Evolutionary conservation across 257 asterid genomes (phyloP).

Genomic region (Solanum appendiculatum): DNA sequence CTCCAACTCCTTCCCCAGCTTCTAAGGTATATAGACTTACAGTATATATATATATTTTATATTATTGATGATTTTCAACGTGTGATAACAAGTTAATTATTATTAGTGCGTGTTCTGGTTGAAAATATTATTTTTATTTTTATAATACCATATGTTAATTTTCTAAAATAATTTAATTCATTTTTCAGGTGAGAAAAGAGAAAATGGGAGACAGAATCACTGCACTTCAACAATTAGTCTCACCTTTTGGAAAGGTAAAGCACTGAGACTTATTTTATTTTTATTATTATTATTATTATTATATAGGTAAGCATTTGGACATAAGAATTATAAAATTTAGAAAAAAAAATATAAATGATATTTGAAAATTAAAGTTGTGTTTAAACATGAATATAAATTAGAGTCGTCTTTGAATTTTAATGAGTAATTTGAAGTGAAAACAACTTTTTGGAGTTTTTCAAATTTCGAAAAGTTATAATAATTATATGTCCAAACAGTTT

Average conservation of each 20-base stretch:
- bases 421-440: too few species aligned
- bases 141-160: not conserved
- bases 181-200: slow-evolving; percentile 69
- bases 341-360: too few species aligned
- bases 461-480: not conserved
- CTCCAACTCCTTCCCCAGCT: slow-evolving; percentile 48
- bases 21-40: slow-evolving; percentile 37
- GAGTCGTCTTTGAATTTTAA: not conserved
- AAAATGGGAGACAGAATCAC: slow-evolving; percentile 79
- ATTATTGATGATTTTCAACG: fast-evolving
- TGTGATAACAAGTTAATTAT: not conserved
- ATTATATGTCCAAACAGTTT: not conserved
- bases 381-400: too few species aligned
- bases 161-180: not conserved
- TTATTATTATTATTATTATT: too few species aligned
- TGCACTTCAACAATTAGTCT: slow-evolving; percentile 81
- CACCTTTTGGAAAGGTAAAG: slow-evolving; percentile 88
- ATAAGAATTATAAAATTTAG: not conserved
- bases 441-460: not conserved
- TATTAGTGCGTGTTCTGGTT: not conserved
- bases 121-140: not conserved
- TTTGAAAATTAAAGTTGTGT: not conserved
- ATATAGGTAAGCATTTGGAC: too few species aligned
- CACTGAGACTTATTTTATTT: not conserved
- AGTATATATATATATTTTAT: not conserved